These are phyloP conservation scores for Hypoxylon sp. DNA, from an alignment of 2,329 filamentous ascomycete species.

Conservation along the genomic window DNA sequence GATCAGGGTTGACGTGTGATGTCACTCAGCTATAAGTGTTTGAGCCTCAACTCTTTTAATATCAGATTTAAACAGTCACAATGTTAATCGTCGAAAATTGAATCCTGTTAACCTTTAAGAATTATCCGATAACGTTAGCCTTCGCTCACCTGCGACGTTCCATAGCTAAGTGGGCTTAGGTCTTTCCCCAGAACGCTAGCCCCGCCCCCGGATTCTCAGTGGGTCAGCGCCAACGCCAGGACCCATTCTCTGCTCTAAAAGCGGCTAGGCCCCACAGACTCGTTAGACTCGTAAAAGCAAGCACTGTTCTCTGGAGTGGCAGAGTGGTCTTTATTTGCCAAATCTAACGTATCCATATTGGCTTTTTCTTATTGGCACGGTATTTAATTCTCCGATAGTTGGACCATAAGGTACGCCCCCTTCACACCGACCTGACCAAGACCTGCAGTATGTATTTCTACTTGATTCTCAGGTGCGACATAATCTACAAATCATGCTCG, in stretches of 20 bases:
- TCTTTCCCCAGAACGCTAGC: slow-evolving; percentile 33
- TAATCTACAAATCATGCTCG: slow-evolving; percentile 13
- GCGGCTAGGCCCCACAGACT: slow-evolving; percentile 23
- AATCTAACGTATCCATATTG: slow-evolving; percentile 14
- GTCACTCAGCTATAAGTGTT: slow-evolving; percentile 36
- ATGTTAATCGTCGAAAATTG: slow-evolving; percentile 1
- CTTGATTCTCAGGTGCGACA: slow-evolving; percentile 5
- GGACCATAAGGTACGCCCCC: neutral
- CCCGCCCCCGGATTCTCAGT: slow-evolving; percentile 43
- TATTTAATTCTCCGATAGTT: slow-evolving; percentile 9
- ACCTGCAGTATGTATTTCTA: neutral
- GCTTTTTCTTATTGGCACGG: slow-evolving; percentile 8
- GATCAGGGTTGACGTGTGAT: slow-evolving; percentile 28
- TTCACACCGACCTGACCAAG: slow-evolving; percentile 7
- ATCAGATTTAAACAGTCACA: neutral
- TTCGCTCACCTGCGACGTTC: slow-evolving; percentile 31
- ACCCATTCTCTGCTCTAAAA: slow-evolving; percentile 14
- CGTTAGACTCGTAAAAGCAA: slow-evolving; percentile 10
- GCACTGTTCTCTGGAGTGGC: slow-evolving; percentile 24
- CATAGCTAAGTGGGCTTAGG: slow-evolving; percentile 30
- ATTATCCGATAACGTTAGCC: slow-evolving; percentile 10
- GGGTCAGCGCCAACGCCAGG: slow-evolving; percentile 28
- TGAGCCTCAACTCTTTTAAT: slow-evolving; percentile 20
- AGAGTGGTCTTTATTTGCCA: no score
- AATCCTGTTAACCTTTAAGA: slow-evolving; percentile 10